Conservation (phyloP, 2,329 filamentous ascomycete genomes). For the Pseudogymnoascus sp. region DNA sequence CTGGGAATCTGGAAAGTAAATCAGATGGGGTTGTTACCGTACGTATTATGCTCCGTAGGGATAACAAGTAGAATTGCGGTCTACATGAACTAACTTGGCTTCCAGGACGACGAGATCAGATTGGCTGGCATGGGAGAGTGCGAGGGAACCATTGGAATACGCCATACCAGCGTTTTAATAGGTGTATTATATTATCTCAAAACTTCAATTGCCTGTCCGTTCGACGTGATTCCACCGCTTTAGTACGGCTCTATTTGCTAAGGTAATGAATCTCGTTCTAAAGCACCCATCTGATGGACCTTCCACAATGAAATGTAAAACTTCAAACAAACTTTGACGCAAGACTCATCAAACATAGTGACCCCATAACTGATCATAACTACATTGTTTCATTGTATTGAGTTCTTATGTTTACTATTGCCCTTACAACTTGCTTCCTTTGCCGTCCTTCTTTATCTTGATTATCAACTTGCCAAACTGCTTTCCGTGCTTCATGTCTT, state of each 20-base stretch:
- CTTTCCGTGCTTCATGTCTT: slow-evolving; percentile 74
- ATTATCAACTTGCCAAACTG: slow-evolving; percentile 94
- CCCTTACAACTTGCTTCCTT: slow-evolving; percentile 10
- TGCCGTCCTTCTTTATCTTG: slow-evolving; percentile 42
- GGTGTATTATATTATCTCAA: slow-evolving; percentile 3
- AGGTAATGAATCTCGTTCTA: not conserved
- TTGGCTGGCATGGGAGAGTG: slow-evolving; percentile 87
- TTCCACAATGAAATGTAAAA: not conserved
- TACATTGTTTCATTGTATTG: not conserved
- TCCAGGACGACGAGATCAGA: slow-evolving; percentile 84
- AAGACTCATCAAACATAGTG: not conserved
- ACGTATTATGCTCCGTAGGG: slow-evolving; percentile 33
- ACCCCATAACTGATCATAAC: not conserved
- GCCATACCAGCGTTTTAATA: slow-evolving; percentile 28
- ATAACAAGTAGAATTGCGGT: not conserved
- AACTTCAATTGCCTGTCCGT: not conserved
- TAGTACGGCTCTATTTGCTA: not conserved
- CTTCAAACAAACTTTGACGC: not conserved
- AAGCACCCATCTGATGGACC: not conserved
- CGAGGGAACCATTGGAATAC: slow-evolving; percentile 26
- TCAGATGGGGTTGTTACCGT: slow-evolving; percentile 89
- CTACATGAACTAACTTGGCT: not conserved
- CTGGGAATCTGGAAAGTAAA: slow-evolving; percentile 96
- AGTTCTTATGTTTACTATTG: not conserved
- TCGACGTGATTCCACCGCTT: not conserved